phyloP scores from a whole-genome alignment of 1,139 yeast species.

The Suhomyces terraborum region DNA sequence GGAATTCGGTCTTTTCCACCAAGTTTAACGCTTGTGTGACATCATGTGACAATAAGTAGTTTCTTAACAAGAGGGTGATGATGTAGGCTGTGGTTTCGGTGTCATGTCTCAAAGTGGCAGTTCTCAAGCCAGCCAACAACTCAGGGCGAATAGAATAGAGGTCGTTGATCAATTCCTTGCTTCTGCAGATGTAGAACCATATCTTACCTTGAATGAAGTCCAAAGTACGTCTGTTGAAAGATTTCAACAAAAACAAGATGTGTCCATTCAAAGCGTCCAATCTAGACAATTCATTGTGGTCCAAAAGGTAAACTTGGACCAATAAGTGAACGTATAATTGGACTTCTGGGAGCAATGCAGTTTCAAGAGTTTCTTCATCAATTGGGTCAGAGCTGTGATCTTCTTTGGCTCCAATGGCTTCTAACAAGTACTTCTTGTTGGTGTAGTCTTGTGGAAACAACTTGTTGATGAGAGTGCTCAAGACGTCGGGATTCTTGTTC shows the following conservation, averaged over 20 bases:
- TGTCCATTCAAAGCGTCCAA: constrained; percentile 54
- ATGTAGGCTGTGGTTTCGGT: constrained; percentile 87
- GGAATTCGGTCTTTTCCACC: constrained; percentile 86
- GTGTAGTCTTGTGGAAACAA: constrained; percentile 53
- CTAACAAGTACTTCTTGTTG: constrained; percentile 47
- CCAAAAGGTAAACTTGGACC: constrained; percentile 75
- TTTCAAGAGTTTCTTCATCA: constrained; percentile 20
- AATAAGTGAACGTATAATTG: constrained; percentile 80
- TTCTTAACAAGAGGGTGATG: constrained; percentile 80
- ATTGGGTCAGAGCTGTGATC: constrained; percentile 20
- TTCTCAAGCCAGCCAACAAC: constrained; percentile 73
- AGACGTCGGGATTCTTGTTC: constrained; percentile 45
- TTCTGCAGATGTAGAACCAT: constrained; percentile 89
- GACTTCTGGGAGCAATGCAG: constrained; percentile 63
- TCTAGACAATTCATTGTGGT: constrained; percentile 52
- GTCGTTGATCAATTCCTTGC: constrained; percentile 68
- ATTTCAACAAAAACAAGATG: constrained; percentile 57
- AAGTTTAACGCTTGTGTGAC: constrained; percentile 86
- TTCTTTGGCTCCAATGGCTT: constrained; percentile 28
- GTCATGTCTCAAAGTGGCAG: constrained; percentile 91
- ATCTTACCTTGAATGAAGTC: constrained; percentile 87
- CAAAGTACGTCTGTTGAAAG: constrained; percentile 77
- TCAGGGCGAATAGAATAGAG: constrained; percentile 66
- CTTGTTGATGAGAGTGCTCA: constrained; percentile 55
- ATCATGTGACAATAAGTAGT: constrained; percentile 76